phyloP scores from a whole-genome alignment of 805 yeast genomes.

The Myxozyma neotropica region DNA sequence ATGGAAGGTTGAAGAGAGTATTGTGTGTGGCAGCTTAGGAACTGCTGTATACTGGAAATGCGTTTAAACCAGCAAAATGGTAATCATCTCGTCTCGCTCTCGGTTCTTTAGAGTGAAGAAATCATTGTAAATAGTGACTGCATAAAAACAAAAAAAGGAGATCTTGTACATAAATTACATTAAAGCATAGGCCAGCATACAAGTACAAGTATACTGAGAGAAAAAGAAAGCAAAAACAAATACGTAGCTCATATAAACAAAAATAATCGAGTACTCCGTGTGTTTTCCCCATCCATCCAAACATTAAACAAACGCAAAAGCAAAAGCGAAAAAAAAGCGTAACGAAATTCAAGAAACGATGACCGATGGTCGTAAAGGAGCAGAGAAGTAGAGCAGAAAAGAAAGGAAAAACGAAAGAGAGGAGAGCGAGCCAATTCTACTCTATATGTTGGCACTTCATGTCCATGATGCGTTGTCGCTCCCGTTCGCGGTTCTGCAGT shows the following conservation, averaged over 20 bases:
- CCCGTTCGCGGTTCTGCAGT: slow-evolving; percentile 11
- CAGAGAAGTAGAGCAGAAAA: no score
- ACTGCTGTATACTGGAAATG: slow-evolving; percentile 32
- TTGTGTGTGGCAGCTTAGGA: slow-evolving; percentile 26
- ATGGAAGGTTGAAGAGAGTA: slow-evolving; percentile 12
- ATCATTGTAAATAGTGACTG: background rate
- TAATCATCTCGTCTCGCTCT: background rate
- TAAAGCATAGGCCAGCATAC: no score
- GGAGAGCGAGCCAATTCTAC: no score
- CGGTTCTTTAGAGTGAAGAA: no score
- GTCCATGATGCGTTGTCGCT: slow-evolving; percentile 20
- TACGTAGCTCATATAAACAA: background rate
- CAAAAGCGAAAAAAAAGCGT: background rate
- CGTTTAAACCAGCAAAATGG: background rate
- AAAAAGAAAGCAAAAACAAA: background rate
- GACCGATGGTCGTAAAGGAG: no score
- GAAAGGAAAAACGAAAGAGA: no score
- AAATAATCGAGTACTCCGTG: background rate
- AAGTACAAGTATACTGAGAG: no score
- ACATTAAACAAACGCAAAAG: background rate
- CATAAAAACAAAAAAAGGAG: background rate
- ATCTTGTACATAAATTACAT: no score
- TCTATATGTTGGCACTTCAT: slow-evolving; percentile 10
- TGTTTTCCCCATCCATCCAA: background rate
- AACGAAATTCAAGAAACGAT: background rate